Evolutionary conservation across 768 basidiomycete species (phyloP), one percentile per base, ranked within the genome.

Genomic region (Punctularia strigosozonata): DNA sequence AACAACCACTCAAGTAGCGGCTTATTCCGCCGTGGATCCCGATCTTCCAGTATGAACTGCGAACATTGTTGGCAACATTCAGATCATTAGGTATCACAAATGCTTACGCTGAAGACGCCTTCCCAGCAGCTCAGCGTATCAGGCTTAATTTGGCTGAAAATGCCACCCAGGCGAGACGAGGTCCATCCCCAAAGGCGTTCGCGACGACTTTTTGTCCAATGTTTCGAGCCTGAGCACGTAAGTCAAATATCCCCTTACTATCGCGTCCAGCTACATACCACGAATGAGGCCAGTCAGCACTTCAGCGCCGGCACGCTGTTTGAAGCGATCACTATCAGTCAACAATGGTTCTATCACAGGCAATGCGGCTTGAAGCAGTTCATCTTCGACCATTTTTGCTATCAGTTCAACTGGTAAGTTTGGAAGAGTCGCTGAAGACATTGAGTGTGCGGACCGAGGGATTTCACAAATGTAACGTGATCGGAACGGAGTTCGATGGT

Each of bases 71-170:
- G 18, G 35, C 20, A 12, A 31, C 5, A 23, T 31, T 28, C 25
- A 22, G 22, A 39, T n/a, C n/a, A 40, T 30, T 19, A 49, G 18
- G 17, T 15, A 20, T 22, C 17, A 26, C 19, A 30, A 19, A 6
- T 46, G 50, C 67, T 45, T 43, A 78, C 77, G 45, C 65, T 68
- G 51, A 86, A 68, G 21, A 79, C 62, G 17, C 60, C 65, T 48
- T 81, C 80, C 83, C 86, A 90, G 44, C 84, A 78, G 6, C 63
- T 54, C 21, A 85, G 57, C 1, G 87, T 92, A 51, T 92, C 90
- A 32, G 88, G 89, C 47, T 85, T 86, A 52, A 91, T 82, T 45
- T 81, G 78, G 6, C 64, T 58, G 44, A 80, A 76, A 39, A 90
- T 75, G 24, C 63, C 59, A 38, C 77, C 67, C 25, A 92, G 57